Evolutionary conservation across 2,329 filamentous ascomycete genomes (phyloP).

Genomic region (Exserohilum turcica): DNA sequence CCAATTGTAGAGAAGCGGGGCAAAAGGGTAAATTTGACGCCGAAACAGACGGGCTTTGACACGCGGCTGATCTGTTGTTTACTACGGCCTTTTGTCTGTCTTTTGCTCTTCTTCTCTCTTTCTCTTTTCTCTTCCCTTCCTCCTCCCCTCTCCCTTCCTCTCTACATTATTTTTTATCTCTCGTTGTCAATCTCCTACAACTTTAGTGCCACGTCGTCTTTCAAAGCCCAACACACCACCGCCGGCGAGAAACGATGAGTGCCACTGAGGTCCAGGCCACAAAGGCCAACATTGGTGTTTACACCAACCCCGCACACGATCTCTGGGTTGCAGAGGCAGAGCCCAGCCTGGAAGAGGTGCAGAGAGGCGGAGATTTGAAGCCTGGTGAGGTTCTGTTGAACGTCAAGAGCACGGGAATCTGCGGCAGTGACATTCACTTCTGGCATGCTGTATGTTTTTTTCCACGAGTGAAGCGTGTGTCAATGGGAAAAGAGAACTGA

Average conservation of each 20-base stretch:
- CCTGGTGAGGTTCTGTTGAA: slow-evolving; percentile 85
- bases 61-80: slow-evolving; percentile 7
- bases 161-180: background rate
- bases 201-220: background rate
- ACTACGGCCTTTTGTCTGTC: background rate
- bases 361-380: slow-evolving; percentile 70
- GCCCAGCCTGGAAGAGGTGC: slow-evolving; percentile 76
- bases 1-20: slow-evolving; percentile 4
- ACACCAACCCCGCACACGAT: slow-evolving; percentile 90
- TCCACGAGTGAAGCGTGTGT: too few species aligned
- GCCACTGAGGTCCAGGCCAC: slow-evolving; percentile 54
- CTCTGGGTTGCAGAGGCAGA: slow-evolving; percentile 83
- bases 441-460: slow-evolving; percentile 73
- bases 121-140: background rate
- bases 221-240: background rate
- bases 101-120: background rate
- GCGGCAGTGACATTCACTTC: slow-evolving; percentile 95
- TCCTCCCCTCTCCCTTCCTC: background rate
- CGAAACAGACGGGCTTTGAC: slow-evolving; percentile 2
- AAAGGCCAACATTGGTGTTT: slow-evolving; percentile 93
- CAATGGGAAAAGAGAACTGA: too few species aligned
- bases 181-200: background rate
- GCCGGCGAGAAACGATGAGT: background rate
- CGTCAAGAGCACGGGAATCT: slow-evolving; percentile 94
- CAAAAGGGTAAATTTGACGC: slow-evolving; percentile 1